Evolutionary conservation across 2,329 filamentous ascomycete genomes (phyloP).

Genomic region (Gnomoniopsis smithogilvyi): DNA sequence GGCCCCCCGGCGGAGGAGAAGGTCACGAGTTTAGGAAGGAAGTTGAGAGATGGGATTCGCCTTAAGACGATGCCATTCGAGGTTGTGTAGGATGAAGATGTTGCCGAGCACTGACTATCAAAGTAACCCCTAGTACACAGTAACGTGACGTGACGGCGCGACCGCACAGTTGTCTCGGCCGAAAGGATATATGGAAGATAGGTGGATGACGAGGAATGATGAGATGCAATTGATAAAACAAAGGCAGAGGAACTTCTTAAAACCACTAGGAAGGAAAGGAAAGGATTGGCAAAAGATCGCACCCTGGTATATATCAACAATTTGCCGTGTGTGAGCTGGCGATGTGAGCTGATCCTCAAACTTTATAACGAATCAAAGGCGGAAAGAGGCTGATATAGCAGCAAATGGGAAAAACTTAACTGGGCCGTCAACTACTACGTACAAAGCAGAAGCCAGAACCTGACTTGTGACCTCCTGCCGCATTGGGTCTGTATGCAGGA

Average conservation of each 20-base stretch:
- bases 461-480: not conserved
- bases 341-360: not conserved
- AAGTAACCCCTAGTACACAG: not conserved
- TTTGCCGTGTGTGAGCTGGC: not conserved
- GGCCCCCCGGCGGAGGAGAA: not conserved
- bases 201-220: not conserved
- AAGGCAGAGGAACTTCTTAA: too few relatives aligned
- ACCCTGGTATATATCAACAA: not conserved
- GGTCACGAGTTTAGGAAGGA: not conserved
- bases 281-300: not conserved
- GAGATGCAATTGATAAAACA: not conserved
- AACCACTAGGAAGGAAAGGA: too few relatives aligned
- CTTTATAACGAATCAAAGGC: not conserved
- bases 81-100: not conserved
- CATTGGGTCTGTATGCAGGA: not conserved
- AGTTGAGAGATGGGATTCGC: too few relatives aligned
- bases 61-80: too few relatives aligned
- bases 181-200: not conserved
- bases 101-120: not conserved
- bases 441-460: not conserved
- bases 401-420: too few relatives aligned
- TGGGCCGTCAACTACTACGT: not conserved
- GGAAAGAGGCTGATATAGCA: not conserved
- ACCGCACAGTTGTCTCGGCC: not conserved
- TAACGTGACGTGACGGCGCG: not conserved